phyloP scores from a whole-genome alignment of 2,329 filamentous ascomycete species.

The Xylariaceae sp. region DNA sequence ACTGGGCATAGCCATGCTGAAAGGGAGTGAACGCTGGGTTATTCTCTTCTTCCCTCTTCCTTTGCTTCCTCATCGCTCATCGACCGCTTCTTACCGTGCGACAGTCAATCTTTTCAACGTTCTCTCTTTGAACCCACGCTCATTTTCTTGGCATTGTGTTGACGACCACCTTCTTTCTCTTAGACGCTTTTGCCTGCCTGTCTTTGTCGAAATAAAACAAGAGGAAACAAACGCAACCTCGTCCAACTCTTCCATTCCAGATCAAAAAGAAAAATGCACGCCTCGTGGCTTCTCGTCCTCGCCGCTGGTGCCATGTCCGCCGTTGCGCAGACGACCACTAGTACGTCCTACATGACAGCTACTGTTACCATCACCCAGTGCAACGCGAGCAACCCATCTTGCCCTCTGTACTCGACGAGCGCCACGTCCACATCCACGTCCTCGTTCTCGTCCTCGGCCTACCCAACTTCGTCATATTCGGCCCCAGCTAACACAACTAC shows the following conservation, averaged over 20 bases:
- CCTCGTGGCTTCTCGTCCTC: conserved; percentile 26
- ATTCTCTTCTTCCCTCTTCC: background rate
- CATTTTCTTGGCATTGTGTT: no score
- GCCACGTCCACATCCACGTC: conserved; percentile 14
- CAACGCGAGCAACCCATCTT: conserved; percentile 27
- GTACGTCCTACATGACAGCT: conserved; percentile 26
- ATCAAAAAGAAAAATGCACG: conserved; percentile 24
- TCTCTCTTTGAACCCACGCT: background rate
- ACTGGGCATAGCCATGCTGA: no score
- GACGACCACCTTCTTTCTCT: background rate
- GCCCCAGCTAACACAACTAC: conserved; percentile 14
- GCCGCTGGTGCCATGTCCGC: conserved; percentile 27
- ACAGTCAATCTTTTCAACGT: background rate
- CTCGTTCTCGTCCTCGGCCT: conserved; percentile 14
- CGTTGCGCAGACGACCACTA: conserved; percentile 28
- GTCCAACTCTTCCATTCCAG: background rate
- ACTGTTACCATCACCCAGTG: conserved; percentile 30
- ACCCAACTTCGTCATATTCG: conserved; percentile 13
- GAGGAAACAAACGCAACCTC: background rate
- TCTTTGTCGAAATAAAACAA: background rate
- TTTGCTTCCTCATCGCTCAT: background rate
- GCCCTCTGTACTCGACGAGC: conserved; percentile 28
- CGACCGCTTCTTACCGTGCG: background rate
- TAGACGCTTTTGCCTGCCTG: background rate
- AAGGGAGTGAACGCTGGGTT: no score